These are phyloP conservation scores for Macrophomina pseudophaseolina DNA, from an alignment of 2,329 filamentous ascomycete genomes.

Conservation along the genomic window DNA sequence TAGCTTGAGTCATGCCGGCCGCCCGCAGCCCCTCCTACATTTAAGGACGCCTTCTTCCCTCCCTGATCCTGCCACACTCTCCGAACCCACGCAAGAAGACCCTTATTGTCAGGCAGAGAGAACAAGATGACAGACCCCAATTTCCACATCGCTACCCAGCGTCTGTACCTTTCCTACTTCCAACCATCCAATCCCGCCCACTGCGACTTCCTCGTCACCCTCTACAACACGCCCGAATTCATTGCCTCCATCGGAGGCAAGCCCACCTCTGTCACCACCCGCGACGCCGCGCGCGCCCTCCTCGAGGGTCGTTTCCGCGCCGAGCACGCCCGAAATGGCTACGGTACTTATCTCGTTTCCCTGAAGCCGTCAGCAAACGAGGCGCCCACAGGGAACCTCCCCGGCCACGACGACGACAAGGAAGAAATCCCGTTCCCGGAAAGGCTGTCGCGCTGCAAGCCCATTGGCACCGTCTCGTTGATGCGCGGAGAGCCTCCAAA, in stretches of 20 bases:
- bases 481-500: conserved; percentile 30
- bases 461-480: conserved; percentile 35
- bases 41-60: too few species aligned
- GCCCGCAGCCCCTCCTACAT: too few species aligned
- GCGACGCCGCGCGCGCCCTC: conserved; percentile 29
- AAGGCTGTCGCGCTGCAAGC: conserved; percentile 26
- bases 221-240: conserved; percentile 36
- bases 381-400: conserved; percentile 3
- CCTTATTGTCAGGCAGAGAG: neutral
- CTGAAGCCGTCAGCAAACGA: conserved; percentile 28
- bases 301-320: conserved; percentile 20
- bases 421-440: neutral
- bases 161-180: conserved; percentile 35
- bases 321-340: conserved; percentile 35
- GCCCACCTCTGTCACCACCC: conserved; percentile 30
- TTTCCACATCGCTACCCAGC: conserved; percentile 35
- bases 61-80: too few species aligned
- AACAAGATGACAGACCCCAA: conserved; percentile 28
- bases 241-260: conserved; percentile 29
- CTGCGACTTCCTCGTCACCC: conserved; percentile 36
- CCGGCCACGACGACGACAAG: neutral
- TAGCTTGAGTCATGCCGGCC: neutral
- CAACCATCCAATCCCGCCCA: conserved; percentile 31
- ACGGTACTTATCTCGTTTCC: conserved; percentile 37
- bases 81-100: too few species aligned